These are phyloP conservation scores for Erucastrum elatum DNA, from an alignment of 345 rosid genomes.

Conservation along the genomic window DNA sequence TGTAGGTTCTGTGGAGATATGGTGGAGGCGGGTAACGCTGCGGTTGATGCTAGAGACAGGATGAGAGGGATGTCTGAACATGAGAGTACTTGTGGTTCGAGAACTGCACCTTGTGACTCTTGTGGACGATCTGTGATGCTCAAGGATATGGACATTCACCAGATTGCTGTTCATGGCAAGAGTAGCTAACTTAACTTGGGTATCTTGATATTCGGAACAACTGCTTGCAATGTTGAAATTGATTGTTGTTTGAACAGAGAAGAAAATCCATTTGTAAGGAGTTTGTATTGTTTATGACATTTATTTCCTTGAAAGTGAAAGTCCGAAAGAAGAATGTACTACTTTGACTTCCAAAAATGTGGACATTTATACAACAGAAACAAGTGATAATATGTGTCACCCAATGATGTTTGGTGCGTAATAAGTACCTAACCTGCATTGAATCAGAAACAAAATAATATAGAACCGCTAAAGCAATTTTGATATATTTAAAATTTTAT, in stretches of 20 bases:
- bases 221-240: neutral
- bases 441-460: no score
- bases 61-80: constrained; percentile 90
- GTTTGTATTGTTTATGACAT: constrained; percentile 15
- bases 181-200: constrained; percentile 42
- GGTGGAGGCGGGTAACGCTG: constrained; percentile 82
- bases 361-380: neutral
- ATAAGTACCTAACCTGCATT: neutral
- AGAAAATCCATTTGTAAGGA: constrained; percentile 21
- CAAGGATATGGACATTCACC: constrained; percentile 98
- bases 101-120: constrained; percentile 91
- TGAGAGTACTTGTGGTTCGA: constrained; percentile 89
- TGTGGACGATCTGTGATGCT: constrained; percentile 96
- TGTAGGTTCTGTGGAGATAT: constrained; percentile 94
- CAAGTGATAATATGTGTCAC: neutral
- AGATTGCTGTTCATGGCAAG: constrained; percentile 83
- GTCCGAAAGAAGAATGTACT: neutral
- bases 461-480: no score
- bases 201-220: neutral
- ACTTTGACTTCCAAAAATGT: constrained; percentile 20
- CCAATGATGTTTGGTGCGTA: constrained; percentile 23
- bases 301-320: constrained; percentile 20
- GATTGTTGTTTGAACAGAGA: constrained; percentile 24
- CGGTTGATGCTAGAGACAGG: constrained; percentile 71
- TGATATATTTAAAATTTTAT: no score